Conservation (phyloP, 2,329 filamentous ascomycete species). For the Lasiodiplodia citricola region DNA sequence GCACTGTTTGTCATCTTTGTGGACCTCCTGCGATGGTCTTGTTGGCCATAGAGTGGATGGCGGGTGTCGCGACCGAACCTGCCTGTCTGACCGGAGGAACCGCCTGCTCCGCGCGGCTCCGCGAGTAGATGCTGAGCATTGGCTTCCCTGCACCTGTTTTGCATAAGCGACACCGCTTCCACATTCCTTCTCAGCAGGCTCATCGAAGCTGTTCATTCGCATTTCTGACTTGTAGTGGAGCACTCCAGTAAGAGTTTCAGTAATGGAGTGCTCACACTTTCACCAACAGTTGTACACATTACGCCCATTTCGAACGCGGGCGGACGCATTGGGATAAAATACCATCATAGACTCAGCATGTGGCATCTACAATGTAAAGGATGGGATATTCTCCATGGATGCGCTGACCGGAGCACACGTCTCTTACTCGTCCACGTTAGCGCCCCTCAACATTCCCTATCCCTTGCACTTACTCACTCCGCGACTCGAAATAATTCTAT, state of each 20-base stretch:
- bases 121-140: not conserved
- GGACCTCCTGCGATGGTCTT: not conserved
- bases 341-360: too few species aligned
- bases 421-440: not conserved
- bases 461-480: too few species aligned
- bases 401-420: not conserved
- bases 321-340: too few species aligned
- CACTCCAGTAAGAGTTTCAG: too few species aligned
- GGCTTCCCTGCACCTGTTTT: not conserved
- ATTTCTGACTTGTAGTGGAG: not conserved
- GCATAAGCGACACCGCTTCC: not conserved
- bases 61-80: not conserved
- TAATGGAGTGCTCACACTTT: too few species aligned
- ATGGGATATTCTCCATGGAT: too few species aligned
- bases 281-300: too few species aligned
- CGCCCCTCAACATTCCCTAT: not conserved
- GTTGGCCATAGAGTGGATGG: not conserved
- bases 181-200: not conserved
- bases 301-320: too few species aligned
- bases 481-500: not conserved
- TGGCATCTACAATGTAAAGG: too few species aligned
- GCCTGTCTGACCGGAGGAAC: not conserved
- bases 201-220: not conserved
- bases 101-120: not conserved
- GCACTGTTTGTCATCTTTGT: not conserved